These are phyloP conservation scores for Danielozyma ontarioensis DNA, from an alignment of 805 yeast species.

Conservation along the genomic window DNA sequence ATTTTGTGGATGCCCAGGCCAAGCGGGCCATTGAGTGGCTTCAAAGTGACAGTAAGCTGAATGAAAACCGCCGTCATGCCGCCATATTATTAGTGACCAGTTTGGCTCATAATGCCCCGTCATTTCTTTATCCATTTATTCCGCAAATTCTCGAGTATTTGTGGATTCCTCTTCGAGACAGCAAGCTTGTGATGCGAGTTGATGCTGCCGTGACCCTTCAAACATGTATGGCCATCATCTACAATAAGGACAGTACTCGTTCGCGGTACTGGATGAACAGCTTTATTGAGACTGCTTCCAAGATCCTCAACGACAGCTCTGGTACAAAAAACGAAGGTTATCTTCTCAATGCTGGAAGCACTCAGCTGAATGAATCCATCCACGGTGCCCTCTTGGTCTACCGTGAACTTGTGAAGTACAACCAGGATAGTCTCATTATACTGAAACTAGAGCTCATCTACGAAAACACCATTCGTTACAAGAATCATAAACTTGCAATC, in stretches of 20 bases:
- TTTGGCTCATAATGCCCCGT: conserved; percentile 82
- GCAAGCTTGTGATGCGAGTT: conserved; percentile 63
- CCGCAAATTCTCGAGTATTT: conserved; percentile 74
- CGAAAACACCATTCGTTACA: conserved; percentile 65
- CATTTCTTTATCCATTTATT: conserved; percentile 71
- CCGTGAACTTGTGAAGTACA: conserved; percentile 63
- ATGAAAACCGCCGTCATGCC: conserved; percentile 81
- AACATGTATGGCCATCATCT: conserved; percentile 71
- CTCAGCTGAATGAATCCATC: conserved; percentile 53
- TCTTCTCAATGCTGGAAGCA: conserved; percentile 14
- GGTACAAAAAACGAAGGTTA: conserved; percentile 14
- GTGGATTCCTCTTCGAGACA: conserved; percentile 84
- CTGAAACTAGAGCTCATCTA: conserved; percentile 72
- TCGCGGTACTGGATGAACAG: conserved; percentile 72
- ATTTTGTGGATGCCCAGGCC: conserved; percentile 89
- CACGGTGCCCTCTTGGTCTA: conserved; percentile 85
- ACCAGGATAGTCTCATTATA: conserved; percentile 68
- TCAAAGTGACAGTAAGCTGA: conserved; percentile 69
- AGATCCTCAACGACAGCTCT: conserved; percentile 42
- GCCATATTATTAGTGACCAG: conserved; percentile 80
- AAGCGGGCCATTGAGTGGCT: conserved; percentile 88
- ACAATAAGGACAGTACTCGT: conserved; percentile 67
- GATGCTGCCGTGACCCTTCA: conserved; percentile 83
- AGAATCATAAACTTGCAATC: conserved; percentile 69
- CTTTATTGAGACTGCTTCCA: conserved; percentile 62